Conservation (phyloP, 2,329 filamentous ascomycete species). For the Corinectria fuckeliana region DNA sequence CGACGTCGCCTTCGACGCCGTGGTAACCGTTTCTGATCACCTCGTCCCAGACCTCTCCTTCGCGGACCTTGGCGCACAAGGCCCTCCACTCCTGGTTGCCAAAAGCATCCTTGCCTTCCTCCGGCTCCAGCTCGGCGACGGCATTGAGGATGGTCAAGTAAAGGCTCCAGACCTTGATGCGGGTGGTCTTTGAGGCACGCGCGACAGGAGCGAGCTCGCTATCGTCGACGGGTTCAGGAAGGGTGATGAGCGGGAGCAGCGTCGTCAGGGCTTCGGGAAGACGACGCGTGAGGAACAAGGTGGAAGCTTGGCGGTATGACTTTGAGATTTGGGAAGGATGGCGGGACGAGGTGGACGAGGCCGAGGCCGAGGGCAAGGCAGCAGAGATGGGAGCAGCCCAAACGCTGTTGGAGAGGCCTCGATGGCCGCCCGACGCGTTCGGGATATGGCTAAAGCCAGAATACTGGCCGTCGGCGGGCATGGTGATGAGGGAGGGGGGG, state of each 20-base stretch:
- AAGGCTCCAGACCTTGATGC: conserved; percentile 96
- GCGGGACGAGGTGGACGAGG: conserved; percentile 66
- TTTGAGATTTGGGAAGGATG: conserved; percentile 81
- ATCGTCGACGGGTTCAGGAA: conserved; percentile 56
- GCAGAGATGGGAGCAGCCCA: conserved; percentile 68
- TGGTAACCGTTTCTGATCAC: conserved; percentile 87
- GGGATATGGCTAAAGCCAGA: conserved; percentile 54
- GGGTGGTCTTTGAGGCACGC: conserved; percentile 78
- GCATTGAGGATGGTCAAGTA: conserved; percentile 94
- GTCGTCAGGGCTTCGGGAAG: conserved; percentile 88
- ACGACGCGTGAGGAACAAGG: conserved; percentile 92
- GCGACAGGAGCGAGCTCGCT: conserved; percentile 75
- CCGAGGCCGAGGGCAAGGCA: conserved; percentile 51
- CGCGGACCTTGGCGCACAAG: conserved; percentile 82
- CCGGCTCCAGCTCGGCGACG: conserved; percentile 84
- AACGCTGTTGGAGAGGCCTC: conserved; percentile 57
- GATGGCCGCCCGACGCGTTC: conserved; percentile 40
- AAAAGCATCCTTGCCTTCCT: conserved; percentile 89
- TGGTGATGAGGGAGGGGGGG: conserved; percentile 35
- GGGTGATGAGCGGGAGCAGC: conserved; percentile 80
- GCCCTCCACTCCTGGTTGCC: conserved; percentile 85
- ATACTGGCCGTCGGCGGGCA: conserved; percentile 54
- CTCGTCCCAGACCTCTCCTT: conserved; percentile 94
- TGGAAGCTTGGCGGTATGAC: conserved; percentile 91
- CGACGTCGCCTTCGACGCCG: conserved; percentile 86